phyloP scores from a whole-genome alignment of 768 basidiomycete genomes.

The Sistotremastrum niveocremeum region DNA sequence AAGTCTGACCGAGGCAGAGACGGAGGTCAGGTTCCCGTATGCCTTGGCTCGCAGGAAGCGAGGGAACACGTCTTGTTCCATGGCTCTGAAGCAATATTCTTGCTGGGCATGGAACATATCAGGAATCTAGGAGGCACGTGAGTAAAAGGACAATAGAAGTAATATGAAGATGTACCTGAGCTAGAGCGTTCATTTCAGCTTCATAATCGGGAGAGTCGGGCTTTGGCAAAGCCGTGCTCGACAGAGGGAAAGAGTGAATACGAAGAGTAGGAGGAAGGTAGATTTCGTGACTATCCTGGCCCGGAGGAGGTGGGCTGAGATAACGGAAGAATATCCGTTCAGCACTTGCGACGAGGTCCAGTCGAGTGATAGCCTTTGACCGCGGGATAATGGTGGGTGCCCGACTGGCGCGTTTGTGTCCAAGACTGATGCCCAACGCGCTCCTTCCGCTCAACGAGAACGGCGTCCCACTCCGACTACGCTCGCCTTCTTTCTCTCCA shows the following conservation, averaged over 20 bases:
- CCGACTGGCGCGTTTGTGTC: constrained; percentile 54
- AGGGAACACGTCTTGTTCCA: constrained; percentile 92
- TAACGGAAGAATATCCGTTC: constrained; percentile 95
- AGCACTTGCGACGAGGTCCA: constrained; percentile 83
- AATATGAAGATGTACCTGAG: constrained; percentile 30
- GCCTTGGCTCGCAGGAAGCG: constrained; percentile 93
- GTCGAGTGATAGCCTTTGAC: constrained; percentile 76
- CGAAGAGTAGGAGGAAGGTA: constrained; percentile 91
- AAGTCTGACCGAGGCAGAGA: constrained; percentile 77
- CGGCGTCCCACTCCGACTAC: constrained; percentile 59
- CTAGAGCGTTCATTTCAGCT: constrained; percentile 61
- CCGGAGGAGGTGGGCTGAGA: constrained; percentile 68
- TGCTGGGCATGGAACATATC: constrained; percentile 98
- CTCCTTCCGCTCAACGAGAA: constrained; percentile 67
- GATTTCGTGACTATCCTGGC: constrained; percentile 82
- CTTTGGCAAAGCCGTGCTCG: constrained; percentile 56
- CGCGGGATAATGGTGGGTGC: constrained; percentile 93
- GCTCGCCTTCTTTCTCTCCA: constrained; percentile 17
- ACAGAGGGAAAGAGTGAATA: constrained; percentile 81
- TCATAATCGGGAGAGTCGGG: constrained; percentile 30
- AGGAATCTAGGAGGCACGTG: constrained; percentile 32
- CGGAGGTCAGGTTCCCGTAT: constrained; percentile 93
- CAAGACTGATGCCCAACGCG: constrained; percentile 57
- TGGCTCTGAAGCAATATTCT: constrained; percentile 90
- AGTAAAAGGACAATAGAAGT: no score